Conservation (phyloP, 2,329 filamentous ascomycete genomes). For the Fusarium continuum region DNA sequence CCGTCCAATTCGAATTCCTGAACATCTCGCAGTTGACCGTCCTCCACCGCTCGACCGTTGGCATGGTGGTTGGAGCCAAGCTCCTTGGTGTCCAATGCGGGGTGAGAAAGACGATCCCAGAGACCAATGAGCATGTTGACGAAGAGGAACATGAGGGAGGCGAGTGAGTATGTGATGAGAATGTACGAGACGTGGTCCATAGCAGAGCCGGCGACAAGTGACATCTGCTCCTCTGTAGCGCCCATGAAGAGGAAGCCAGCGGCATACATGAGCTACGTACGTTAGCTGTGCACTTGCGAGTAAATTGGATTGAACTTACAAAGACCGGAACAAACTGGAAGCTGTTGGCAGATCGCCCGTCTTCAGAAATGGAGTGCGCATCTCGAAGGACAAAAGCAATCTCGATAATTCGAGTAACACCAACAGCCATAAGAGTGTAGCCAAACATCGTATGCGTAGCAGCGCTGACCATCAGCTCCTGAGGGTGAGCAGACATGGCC, state of each 20-base stretch:
- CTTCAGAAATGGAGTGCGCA: slow-evolving; percentile 68
- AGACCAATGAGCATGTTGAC: slow-evolving; percentile 85
- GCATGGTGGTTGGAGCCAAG: slow-evolving; percentile 49
- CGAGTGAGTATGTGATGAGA: slow-evolving; percentile 87
- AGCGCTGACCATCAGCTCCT: slow-evolving; percentile 82
- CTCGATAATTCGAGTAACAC: slow-evolving; percentile 85
- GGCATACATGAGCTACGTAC: slow-evolving; percentile 79
- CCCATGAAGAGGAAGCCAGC: slow-evolving; percentile 98
- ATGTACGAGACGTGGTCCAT: slow-evolving; percentile 94
- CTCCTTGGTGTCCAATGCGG: slow-evolving; percentile 49
- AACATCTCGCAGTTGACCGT: slow-evolving; percentile 75
- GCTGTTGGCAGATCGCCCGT: slow-evolving; percentile 73
- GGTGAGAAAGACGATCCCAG: slow-evolving; percentile 72
- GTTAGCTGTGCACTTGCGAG: slow-evolving; percentile 13
- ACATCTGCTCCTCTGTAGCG: slow-evolving; percentile 96
- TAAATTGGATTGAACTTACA: slow-evolving; percentile 56
- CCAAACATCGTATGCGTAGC: slow-evolving; percentile 92
- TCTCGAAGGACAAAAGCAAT: slow-evolving; percentile 88
- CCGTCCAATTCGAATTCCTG: slow-evolving; percentile 95
- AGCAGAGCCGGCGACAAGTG: slow-evolving; percentile 73
- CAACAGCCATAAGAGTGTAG: slow-evolving; percentile 93
- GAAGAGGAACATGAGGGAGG: slow-evolving; percentile 92
- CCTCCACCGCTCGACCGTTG: slow-evolving; percentile 53
- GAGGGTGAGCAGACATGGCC: slow-evolving; percentile 93
- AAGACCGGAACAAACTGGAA: slow-evolving; percentile 65